A percentile compares a stretch with the other conserved stretches of the same genome.
Evolutionary conservation across 495 filamentous ascomycete genomes (phyloP).

Genomic region (Talaromyces liani): DNA sequence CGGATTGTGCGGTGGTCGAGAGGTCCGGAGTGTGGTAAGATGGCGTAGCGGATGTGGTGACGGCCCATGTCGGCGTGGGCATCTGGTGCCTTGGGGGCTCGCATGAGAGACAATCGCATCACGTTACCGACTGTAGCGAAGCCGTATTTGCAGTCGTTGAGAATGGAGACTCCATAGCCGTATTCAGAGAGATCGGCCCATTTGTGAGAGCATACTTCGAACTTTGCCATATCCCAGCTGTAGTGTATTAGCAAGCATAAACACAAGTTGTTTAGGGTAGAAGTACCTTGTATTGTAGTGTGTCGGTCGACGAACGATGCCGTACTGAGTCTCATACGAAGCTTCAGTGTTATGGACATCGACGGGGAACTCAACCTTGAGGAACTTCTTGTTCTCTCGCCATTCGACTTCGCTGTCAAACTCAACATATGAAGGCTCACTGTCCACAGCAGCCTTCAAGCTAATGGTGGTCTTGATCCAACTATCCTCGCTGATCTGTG

Average conservation of each 20-base stretch:
- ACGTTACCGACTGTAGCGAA: slow-evolving; percentile 87
- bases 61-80: slow-evolving; percentile 94
- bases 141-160: slow-evolving; percentile 96
- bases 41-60: slow-evolving; percentile 84
- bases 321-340: slow-evolving; percentile 93
- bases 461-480: slow-evolving; percentile 83
- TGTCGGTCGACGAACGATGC: slow-evolving; percentile 78
- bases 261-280: slow-evolving; percentile 1
- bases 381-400: slow-evolving; percentile 93
- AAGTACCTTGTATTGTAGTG: slow-evolving; percentile 82
- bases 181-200: slow-evolving; percentile 95
- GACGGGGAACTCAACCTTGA: slow-evolving; percentile 98
- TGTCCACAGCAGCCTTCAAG: slow-evolving; percentile 57
- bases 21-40: slow-evolving; percentile 72
- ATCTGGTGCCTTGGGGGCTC: slow-evolving; percentile 93
- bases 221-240: slow-evolving; percentile 98
- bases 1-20: slow-evolving; percentile 68
- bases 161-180: slow-evolving; percentile 84
- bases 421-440: slow-evolving; percentile 65
- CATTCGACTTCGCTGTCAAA: slow-evolving; percentile 81
- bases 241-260: slow-evolving; percentile 1
- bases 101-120: slow-evolving; percentile 85
- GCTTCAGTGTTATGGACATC: slow-evolving; percentile 88
- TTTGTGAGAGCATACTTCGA: slow-evolving; percentile 96
- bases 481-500: slow-evolving; percentile 77